A percentile compares a stretch with the other conserved stretches of the same genome.
Evolutionary conservation across 192 early-diverging fungal genomes (phyloP).

Genomic region (Coemansia brasiliensis): DNA sequence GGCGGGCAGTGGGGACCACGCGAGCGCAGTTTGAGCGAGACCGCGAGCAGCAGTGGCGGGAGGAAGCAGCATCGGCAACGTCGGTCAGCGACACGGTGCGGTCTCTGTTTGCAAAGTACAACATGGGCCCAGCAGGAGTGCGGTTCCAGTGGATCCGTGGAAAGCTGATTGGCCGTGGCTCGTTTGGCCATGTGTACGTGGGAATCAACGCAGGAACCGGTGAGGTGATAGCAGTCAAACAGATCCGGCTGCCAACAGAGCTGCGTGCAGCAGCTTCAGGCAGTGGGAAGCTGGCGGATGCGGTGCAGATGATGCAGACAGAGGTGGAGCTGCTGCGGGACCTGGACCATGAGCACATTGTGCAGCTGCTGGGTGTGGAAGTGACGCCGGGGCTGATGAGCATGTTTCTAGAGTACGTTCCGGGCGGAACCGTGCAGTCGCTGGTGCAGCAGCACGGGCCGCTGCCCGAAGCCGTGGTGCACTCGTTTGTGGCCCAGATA

Average conservation of each 20-base stretch:
- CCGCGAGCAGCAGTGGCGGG: constrained; percentile 25
- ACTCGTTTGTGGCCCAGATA: constrained; percentile 79
- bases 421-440: constrained; percentile 85
- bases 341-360: constrained; percentile 88
- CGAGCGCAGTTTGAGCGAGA: constrained; percentile 48
- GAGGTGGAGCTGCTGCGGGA: constrained; percentile 76
- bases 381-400: constrained; percentile 70
- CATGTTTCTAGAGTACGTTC: constrained; percentile 97
- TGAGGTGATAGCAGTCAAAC: constrained; percentile 83
- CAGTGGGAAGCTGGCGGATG: constrained; percentile 23
- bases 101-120: constrained; percentile 46
- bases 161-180: constrained; percentile 79
- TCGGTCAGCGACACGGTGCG: constrained; percentile 38
- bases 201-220: constrained; percentile 71
- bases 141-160: constrained; percentile 74
- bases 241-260: constrained; percentile 64
- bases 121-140: constrained; percentile 31
- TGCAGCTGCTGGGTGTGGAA: constrained; percentile 86
- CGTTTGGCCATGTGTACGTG: constrained; percentile 77
- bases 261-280: constrained; percentile 22
- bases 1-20: constrained; percentile 34
- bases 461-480: constrained; percentile 71
- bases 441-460: constrained; percentile 72
- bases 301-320: constrained; percentile 62
- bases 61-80: background rate